Evolutionary conservation across 179 eudicot species (phyloP), one percentile per base, ranked within the genome.

Genomic region (Silene vulgaris): DNA sequence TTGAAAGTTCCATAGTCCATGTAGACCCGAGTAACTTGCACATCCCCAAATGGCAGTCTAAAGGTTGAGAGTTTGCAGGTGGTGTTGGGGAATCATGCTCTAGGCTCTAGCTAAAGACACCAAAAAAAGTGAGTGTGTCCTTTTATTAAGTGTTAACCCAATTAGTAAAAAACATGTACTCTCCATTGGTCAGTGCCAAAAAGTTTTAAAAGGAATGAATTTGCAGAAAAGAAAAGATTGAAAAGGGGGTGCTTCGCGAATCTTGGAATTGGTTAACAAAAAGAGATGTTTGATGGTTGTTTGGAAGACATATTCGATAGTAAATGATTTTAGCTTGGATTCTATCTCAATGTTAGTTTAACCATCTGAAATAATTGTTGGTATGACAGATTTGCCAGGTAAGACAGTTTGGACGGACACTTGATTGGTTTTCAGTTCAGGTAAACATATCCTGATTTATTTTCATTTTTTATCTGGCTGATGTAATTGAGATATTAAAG

Each of bases 311-410:
- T 3, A 50, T 52, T 35, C 11, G 11, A 21, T 11, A 11, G 4
- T n/a, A 29, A 14, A 14, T 21, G 19, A 12, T 23, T 14, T 50
- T 64, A 19, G 72, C 71, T 71, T 71, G 40, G 35, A 66, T 4
- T 72, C 20, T 68, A 23, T 72, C 23, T 52, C 52, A 45, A 40
- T 67, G 74, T 63, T 45, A 72, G n/a, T 26, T 29, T 60, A 0
- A 65, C 70, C 40, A 28, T 63, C 65, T 69, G 59, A 84, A 74
- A 57, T 50, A 8, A 35, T 57, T 57, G 20, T 45, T 20, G 19
- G 52, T 78, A n/a, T 86, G 82, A 76, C 94, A 94, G 97, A 89
- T 89, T 82, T 87, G 87, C 66, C 97, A 89, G 79, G 71, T 94
- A 83, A 86, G 93, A 66, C 96, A 87, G 78, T 79, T 92, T 81